Percentiles rank a stretch among this genome's conserved stretches.
These are phyloP conservation scores for Mimosa bimucronata DNA, from an alignment of 306 rosid genomes.

Conservation along the genomic window DNA sequence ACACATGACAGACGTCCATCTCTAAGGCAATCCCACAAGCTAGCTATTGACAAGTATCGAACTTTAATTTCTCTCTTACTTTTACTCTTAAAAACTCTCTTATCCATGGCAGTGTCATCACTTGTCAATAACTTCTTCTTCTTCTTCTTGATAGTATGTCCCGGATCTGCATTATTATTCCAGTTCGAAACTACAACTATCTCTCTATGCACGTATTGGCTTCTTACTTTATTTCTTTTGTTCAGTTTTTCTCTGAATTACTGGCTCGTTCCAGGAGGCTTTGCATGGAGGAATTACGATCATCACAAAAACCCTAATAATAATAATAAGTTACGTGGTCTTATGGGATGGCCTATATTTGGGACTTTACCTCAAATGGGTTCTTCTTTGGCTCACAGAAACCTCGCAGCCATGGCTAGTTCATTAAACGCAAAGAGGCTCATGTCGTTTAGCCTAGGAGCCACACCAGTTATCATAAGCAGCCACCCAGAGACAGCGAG, in stretches of 20 bases:
- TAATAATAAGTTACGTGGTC: conserved; percentile 53
- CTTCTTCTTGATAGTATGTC: too few species aligned
- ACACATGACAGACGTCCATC: conserved; percentile 49
- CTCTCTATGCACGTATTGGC: background rate
- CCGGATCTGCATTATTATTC: background rate
- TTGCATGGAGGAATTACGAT: conserved; percentile 68
- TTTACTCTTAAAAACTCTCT: background rate
- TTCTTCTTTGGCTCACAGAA: conserved; percentile 65
- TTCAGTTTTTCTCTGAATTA: conserved; percentile 44
- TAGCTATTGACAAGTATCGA: background rate
- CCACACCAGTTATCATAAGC: conserved; percentile 69
- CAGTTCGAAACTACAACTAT: conserved; percentile 21
- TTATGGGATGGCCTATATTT: conserved; percentile 73
- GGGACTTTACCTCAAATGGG: conserved; percentile 70
- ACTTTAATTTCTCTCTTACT: background rate
- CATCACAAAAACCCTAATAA: background rate
- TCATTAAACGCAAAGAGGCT: conserved; percentile 58
- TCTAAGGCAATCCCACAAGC: conserved; percentile 31
- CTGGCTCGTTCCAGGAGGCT: conserved; percentile 77
- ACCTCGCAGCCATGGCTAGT: conserved; percentile 60
- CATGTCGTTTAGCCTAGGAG: conserved; percentile 78
- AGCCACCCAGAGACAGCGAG: conserved; percentile 86
- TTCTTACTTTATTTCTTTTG: conserved; percentile 42
- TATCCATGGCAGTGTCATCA: conserved; percentile 14
- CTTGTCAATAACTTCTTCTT: too few species aligned